Base-by-base conservation (phyloP, 1,284 basidiomycete species). In the Papiliotrema fonsecae region DNA sequence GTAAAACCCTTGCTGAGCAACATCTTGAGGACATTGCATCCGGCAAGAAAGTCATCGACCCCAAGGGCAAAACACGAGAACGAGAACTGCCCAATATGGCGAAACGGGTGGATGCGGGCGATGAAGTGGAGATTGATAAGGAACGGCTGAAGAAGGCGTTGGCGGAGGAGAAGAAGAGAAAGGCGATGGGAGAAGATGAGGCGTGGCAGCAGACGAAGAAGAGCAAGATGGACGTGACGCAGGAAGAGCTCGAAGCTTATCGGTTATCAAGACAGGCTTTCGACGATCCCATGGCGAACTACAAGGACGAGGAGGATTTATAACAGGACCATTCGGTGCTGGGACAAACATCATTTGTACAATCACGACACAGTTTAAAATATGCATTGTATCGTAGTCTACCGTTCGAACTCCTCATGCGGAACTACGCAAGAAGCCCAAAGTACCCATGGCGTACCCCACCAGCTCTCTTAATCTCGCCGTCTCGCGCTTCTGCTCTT, bases 91-190 rank as follows among this genome's bases (percentile, higher is more conserved):
- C 57, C 25, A 84, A 83, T 43, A 64, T 58, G 52, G 57, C 50
- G 30, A 70, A 69, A 65, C 78, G 84, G 48, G 69, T 86, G 13
- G 87, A 85, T 13, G 88, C 90, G 58, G 83, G 84, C 1, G 84
- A 87, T 36, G 65, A 68, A 31, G 67, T 90, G 19, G 76, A 81
- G 40, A 70, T 89, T 19, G 85, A 93, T 67, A 79, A 83, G 61
- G 80, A 79, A 6, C 78, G 80, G 37, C 73, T 93, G 45, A 79
- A 80, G 22, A 77, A 81, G 34, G 89, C 88, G 2, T 60, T 92
- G 38, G 78, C 75, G 25, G 88, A 88, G 42, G 89, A 94, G 74
- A 83, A 79, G 75, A 90, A 92, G 74, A 77, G 88, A 63, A 77
- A 77, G 55, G 85, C 85, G 57, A 73, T 75, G 35, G 71, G 75